Base-by-base conservation (phyloP, 805 yeast genomes). In the Geotrichum ghanense region DNA sequence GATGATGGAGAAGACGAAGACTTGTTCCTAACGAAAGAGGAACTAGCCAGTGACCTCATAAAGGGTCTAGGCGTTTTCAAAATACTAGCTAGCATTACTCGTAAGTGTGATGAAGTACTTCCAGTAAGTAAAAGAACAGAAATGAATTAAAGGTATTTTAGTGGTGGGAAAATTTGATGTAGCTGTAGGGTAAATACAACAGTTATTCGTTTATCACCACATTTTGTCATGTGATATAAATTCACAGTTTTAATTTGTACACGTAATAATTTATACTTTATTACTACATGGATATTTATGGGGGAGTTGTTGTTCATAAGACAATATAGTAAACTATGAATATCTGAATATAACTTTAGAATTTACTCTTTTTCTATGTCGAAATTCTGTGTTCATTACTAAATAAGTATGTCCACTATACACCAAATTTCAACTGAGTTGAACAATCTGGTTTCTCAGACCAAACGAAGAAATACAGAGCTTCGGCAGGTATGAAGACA, bases 401-500 rank as follows among this genome's bases (percentile, higher is more conserved):
- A 24, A 7, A 10, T 34, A 20, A 43, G 43, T 21, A 74, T 74
- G 78, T 58, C 73, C n/a, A 53, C 71, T 1, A 61, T 75, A 7
- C 67, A 68, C 22, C 77, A 69, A 53, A 64, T 86, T 45, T 61
- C 66, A 9, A 52, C 73, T 0, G 96, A 87, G 56, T 67, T 88
- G 51, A 64, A 72, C 9, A 69, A 66, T 23, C 67, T 90, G 46
- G 67, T 79, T 3, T 64, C 81, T 1, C 95, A 87, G 53, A 71
- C 92, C 7, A 81, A 78, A 60, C 70, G 95, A 45, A 71, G 85
- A 52, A 78, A 78, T 56, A 57, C 77, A 0, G 90, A 82, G n/a
- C 74, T 89, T 25, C 75, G 76, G 46, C 77, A 69, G 53, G 79
- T 75, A 41, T 50, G 76, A 56, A 3, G 9, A 6, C 14, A 12